These are phyloP conservation scores for Arthrobotrys pseudoclavata DNA, from an alignment of 2,329 filamentous ascomycete genomes.

Conservation along the genomic window DNA sequence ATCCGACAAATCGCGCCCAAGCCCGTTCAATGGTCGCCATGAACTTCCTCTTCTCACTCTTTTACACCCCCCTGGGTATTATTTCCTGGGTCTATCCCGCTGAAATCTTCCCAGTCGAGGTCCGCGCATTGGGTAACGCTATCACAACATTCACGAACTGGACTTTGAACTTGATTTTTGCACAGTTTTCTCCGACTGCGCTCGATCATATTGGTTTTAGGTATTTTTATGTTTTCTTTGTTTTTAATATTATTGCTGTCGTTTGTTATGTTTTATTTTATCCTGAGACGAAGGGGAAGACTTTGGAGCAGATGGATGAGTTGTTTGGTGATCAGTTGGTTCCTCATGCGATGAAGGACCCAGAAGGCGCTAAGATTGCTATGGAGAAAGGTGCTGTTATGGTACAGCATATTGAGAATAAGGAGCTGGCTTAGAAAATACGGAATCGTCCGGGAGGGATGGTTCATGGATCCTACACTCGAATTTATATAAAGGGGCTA, in stretches of 20 bases:
- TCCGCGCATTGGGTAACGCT: conserved; percentile 80
- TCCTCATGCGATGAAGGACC: conserved; percentile 65
- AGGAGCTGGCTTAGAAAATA: neutral
- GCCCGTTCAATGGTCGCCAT: conserved; percentile 74
- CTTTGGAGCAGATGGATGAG: conserved; percentile 56
- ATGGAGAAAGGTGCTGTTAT: conserved; percentile 59
- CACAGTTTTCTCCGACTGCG: conserved; percentile 69
- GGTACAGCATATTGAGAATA: conserved; percentile 31
- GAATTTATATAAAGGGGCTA: too few species aligned
- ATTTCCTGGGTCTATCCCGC: conserved; percentile 77
- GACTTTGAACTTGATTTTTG: conserved; percentile 68
- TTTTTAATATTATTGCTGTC: conserved; percentile 69
- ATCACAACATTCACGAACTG: conserved; percentile 68
- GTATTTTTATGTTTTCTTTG: conserved; percentile 70
- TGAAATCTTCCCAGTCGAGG: conserved; percentile 79
- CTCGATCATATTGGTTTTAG: conserved; percentile 67
- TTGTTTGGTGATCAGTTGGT: conserved; percentile 65
- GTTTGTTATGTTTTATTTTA: conserved; percentile 63
- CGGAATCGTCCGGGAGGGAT: too few species aligned
- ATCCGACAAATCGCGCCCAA: conserved; percentile 64
- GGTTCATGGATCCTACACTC: too few species aligned
- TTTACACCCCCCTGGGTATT: conserved; percentile 64
- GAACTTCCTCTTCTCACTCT: conserved; percentile 74
- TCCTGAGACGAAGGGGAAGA: conserved; percentile 51
- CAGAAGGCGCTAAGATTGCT: conserved; percentile 64